Conservation (phyloP, 805 yeast genomes). For the Saccharomycopsis olivae region DNA sequence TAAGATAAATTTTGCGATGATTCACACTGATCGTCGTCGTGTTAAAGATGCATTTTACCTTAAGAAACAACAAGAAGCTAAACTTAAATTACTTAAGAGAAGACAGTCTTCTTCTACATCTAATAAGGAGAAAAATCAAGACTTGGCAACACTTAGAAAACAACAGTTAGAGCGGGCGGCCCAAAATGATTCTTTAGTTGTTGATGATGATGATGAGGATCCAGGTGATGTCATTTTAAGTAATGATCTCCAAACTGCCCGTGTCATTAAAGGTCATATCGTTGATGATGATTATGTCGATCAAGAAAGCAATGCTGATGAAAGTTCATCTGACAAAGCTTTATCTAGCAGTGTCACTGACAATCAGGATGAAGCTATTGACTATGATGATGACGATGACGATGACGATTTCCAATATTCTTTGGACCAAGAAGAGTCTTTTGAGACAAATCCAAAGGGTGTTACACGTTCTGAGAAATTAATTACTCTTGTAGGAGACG, state of each 20-base stretch:
- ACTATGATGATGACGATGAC: constrained; percentile 53
- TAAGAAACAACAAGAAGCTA: constrained; percentile 29
- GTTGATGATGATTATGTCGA: constrained; percentile 82
- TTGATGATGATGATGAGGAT: constrained; percentile 34
- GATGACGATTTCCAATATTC: constrained; percentile 29
- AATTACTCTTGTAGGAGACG: constrained; percentile 95
- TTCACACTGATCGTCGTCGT: constrained; percentile 95
- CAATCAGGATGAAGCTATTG: not conserved
- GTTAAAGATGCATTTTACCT: constrained; percentile 46
- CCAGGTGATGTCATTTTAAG: constrained; percentile 61
- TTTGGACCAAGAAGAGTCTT: constrained; percentile 25
- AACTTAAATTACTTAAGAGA: constrained; percentile 29
- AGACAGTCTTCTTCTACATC: constrained; percentile 39
- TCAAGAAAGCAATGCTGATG: constrained; percentile 58
- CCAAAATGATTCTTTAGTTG: constrained; percentile 14
- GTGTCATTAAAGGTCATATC: constrained; percentile 94
- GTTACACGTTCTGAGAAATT: constrained; percentile 52
- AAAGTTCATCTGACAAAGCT: constrained; percentile 45
- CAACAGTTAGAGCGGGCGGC: constrained; percentile 21
- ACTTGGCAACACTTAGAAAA: constrained; percentile 25
- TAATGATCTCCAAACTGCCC: constrained; percentile 84
- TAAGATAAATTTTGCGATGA: constrained; percentile 96
- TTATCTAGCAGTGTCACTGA: not conserved
- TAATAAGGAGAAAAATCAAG: constrained; percentile 34
- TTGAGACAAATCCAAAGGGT: constrained; percentile 23